phyloP scores from a whole-genome alignment of 225 moss, liverwort and hornwort species.

The Physcomitrellopsis africana region DNA sequence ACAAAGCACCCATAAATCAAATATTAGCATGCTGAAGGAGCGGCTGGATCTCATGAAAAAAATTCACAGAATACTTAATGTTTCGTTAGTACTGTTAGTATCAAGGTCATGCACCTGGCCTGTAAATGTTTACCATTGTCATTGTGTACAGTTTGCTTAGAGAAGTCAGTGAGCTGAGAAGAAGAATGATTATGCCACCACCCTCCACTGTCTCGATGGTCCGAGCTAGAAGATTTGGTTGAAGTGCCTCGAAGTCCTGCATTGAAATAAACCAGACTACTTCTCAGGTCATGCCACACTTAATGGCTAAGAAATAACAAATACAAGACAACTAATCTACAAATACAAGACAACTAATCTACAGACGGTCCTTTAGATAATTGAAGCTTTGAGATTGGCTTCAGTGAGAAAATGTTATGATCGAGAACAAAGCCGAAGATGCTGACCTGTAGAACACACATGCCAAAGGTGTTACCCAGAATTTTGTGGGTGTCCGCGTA shows the following conservation, averaged over 20 bases:
- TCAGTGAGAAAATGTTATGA: background rate
- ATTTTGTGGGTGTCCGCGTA: slow-evolving; percentile 97
- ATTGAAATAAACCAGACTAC: slow-evolving; percentile 43
- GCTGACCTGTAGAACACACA: slow-evolving; percentile 94
- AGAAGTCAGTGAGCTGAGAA: slow-evolving; percentile 83
- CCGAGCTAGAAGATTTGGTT: slow-evolving; percentile 89
- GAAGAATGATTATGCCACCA: slow-evolving; percentile 85
- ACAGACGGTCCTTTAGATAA: background rate
- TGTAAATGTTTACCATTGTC: slow-evolving; percentile 60
- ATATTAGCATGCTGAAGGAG: background rate
- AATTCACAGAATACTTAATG: no score
- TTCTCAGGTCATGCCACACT: slow-evolving; percentile 33
- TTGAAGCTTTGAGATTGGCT: background rate
- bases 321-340: background rate
- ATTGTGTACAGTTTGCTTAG: slow-evolving; percentile 92
- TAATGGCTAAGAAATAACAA: slow-evolving; percentile 1
- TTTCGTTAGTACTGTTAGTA: no score
- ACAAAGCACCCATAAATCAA: background rate
- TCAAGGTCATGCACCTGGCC: no score
- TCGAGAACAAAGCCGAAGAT: slow-evolving; percentile 22
- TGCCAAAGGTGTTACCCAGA: slow-evolving; percentile 93
- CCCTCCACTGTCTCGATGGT: slow-evolving; percentile 98
- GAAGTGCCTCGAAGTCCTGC: slow-evolving; percentile 97
- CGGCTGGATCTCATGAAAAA: no score
- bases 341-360: background rate